Percentiles rank a stretch among this genome's conserved stretches.
phyloP scores from a whole-genome alignment of 176 grass and related monocot genomes.

The Stipa capillata region DNA sequence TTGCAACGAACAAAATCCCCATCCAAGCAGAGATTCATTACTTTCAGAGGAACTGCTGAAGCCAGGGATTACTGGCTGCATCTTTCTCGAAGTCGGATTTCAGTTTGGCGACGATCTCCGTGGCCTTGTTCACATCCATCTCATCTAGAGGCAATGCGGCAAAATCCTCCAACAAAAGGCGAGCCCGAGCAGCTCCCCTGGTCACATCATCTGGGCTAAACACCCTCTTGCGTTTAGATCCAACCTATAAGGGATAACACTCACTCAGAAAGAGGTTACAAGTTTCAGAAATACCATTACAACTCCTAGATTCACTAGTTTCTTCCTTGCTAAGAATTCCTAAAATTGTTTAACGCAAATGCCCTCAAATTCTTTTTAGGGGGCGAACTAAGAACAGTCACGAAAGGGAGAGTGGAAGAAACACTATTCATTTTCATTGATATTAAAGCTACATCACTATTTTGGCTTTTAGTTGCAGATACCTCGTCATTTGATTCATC shows the following conservation, averaged over 20 bases:
- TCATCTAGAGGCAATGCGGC: slow-evolving; percentile 52
- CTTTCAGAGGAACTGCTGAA: slow-evolving; percentile 72
- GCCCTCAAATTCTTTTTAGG: neutral
- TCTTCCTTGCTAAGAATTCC: neutral
- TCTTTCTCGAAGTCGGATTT: slow-evolving; percentile 67
- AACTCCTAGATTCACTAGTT: neutral
- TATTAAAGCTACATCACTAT: neutral
- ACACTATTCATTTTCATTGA: neutral
- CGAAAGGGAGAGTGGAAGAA: neutral
- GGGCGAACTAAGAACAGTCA: neutral
- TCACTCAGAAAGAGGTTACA: slow-evolving; percentile 3
- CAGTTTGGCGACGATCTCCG: slow-evolving; percentile 41
- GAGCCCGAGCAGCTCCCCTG: slow-evolving; percentile 66
- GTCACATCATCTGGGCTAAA: slow-evolving; percentile 68
- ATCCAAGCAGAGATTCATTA: neutral
- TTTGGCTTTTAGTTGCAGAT: neutral
- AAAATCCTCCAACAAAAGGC: slow-evolving; percentile 60
- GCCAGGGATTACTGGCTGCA: slow-evolving; percentile 64
- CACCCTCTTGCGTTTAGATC: slow-evolving; percentile 63
- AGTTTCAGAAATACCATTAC: neutral
- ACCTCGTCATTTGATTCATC: slow-evolving; percentile 66
- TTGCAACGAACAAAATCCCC: neutral
- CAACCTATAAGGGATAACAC: slow-evolving; percentile 38
- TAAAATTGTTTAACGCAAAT: neutral
- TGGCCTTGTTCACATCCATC: slow-evolving; percentile 47